Percentiles rank a stretch among this genome's conserved stretches.
phyloP scores from a whole-genome alignment of 768 basidiomycete genomes.

The Kwoniella sp. region DNA sequence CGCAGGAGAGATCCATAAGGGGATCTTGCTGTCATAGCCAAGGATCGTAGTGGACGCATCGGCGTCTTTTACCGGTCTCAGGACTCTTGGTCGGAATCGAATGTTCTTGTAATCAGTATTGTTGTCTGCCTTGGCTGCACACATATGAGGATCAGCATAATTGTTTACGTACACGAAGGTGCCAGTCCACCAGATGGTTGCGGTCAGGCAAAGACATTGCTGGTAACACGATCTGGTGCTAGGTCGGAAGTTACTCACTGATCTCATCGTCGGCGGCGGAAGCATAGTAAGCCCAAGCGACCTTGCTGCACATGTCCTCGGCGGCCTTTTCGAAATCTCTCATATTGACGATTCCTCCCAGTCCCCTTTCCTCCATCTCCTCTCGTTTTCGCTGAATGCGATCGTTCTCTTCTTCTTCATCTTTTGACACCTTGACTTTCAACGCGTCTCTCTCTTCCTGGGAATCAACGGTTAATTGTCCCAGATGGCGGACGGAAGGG shows the following conservation, averaged over 20 bases:
- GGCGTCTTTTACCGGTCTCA: slow-evolving; percentile 52
- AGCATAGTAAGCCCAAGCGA: slow-evolving; percentile 57
- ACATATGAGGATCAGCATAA: background rate
- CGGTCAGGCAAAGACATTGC: too few relatives aligned
- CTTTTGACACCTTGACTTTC: slow-evolving; percentile 35
- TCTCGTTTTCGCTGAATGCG: slow-evolving; percentile 29
- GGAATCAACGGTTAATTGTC: slow-evolving; percentile 28
- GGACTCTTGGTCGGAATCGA: slow-evolving; percentile 80
- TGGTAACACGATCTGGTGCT: too few relatives aligned
- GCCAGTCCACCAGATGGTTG: too few relatives aligned
- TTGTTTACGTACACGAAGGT: too few relatives aligned
- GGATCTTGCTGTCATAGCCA: slow-evolving; percentile 67
- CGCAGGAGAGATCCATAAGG: slow-evolving; percentile 80
- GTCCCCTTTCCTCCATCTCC: slow-evolving; percentile 43
- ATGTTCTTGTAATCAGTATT: slow-evolving; percentile 71
- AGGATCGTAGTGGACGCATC: slow-evolving; percentile 62
- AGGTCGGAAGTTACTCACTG: too few relatives aligned
- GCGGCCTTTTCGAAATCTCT: slow-evolving; percentile 53
- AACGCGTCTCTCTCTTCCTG: slow-evolving; percentile 42
- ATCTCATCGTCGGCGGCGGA: slow-evolving; percentile 50
- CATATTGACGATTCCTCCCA: slow-evolving; percentile 47
- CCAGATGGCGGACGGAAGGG: slow-evolving; percentile 39
- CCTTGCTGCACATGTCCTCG: slow-evolving; percentile 52
- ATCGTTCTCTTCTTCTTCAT: slow-evolving; percentile 41
- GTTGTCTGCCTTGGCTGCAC: slow-evolving; percentile 38